Conservation (phyloP, 768 basidiomycete genomes). For the Rhizopogon vulgaris region DNA sequence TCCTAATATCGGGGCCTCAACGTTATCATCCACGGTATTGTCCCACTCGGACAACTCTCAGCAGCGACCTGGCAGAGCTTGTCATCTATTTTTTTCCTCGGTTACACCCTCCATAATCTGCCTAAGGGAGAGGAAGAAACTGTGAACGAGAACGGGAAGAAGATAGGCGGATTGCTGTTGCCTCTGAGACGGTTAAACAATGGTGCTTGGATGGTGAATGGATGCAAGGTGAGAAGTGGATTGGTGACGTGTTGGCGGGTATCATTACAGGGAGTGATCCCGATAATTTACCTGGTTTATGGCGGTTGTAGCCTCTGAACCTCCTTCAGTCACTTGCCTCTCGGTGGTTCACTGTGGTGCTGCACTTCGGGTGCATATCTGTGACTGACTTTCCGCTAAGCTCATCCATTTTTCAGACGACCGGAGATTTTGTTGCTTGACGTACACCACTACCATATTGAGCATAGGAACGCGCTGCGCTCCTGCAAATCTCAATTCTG, state of each 20-base stretch:
- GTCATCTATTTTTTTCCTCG: not conserved
- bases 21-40: not conserved
- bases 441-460: no score
- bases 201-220: not conserved
- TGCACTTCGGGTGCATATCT: no score
- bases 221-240: not conserved
- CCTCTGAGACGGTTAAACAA: not conserved
- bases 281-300: not conserved
- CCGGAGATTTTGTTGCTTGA: no score
- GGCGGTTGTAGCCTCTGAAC: not conserved
- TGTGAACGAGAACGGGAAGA: not conserved
- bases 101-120: not conserved
- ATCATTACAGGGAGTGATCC: not conserved
- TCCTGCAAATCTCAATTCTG: no score
- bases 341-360: no score
- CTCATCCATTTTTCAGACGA: no score
- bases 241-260: not conserved
- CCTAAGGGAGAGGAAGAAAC: not conserved
- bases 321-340: no score
- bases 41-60: not conserved
- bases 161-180: not conserved
- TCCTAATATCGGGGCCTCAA: not conserved
- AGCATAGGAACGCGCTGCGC: no score
- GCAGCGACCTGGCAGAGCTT: not conserved
- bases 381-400: no score